Conservation (phyloP, 768 basidiomycete species). For the Phaeotremella fagi region DNA sequence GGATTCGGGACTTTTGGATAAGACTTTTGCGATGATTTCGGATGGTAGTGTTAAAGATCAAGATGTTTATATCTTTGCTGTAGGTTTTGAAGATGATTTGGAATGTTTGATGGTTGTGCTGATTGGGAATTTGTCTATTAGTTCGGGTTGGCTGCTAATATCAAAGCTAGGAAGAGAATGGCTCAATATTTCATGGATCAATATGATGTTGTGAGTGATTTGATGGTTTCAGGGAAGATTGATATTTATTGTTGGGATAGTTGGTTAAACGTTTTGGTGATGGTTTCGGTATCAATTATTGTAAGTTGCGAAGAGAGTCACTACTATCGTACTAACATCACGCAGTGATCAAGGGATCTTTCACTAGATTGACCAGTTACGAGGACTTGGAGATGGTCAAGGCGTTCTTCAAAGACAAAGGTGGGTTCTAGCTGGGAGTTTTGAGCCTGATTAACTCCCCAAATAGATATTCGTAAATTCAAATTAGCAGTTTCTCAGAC, state of each 20-base stretch:
- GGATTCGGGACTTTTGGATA: conserved; percentile 58
- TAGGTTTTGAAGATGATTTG: conserved; percentile 53
- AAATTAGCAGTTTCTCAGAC: conserved; percentile 45
- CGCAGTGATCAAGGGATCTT: conserved; percentile 46
- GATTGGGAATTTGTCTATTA: conserved; percentile 22
- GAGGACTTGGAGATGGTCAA: conserved; percentile 58
- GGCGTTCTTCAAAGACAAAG: conserved; percentile 68
- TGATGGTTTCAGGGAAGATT: neutral
- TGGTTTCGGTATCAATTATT: conserved; percentile 51
- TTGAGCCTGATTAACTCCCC: neutral
- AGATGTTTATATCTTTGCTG: conserved; percentile 43
- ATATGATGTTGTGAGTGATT: conserved; percentile 57
- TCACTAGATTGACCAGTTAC: conserved; percentile 59
- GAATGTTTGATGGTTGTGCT: neutral
- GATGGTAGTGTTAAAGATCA: conserved; percentile 51
- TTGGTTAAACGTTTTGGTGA: conserved; percentile 64
- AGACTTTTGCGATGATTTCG: conserved; percentile 61
- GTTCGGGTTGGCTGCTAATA: conserved; percentile 58
- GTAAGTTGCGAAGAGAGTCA: conserved; percentile 4
- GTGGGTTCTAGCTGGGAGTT: conserved; percentile 9
- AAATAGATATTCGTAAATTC: conserved; percentile 37
- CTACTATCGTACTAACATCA: neutral
- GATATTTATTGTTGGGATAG: conserved; percentile 1
- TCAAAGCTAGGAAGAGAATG: conserved; percentile 55
- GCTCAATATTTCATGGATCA: conserved; percentile 65